Base-by-base conservation (phyloP, 2,329 filamentous ascomycete genomes). In the Truncatella angustata region DNA sequence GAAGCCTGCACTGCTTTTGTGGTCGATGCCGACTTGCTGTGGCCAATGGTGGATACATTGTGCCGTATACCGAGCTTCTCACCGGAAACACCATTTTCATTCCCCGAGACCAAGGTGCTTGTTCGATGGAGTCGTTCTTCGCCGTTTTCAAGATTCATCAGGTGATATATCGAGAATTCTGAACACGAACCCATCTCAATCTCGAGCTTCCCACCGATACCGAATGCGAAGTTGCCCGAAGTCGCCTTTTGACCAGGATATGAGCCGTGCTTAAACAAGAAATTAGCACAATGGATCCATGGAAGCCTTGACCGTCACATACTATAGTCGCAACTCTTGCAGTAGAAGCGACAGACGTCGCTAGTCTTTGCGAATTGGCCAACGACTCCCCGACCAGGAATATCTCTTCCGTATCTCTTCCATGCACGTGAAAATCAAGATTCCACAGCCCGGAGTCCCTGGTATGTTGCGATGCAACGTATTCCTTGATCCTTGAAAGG, bases 191-290 rank as follows among this genome's bases (percentile, higher is more conserved):
- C 74, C 23, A 70, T 57, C 9, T 68, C 59, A 16, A 70, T 69
- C 14, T 70, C 65, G 30, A 61, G 59, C 26, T 70, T 68, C 1
- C 68, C 68, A 26, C 70, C 69, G n/a, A 72, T 69, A 1, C 70
- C 71, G 30, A 71, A 70, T 0, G 72, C 76, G 39, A 82, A 73
- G 53, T 81, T 81, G 0, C 79, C 80, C 0, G 72, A 68, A 0
- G 77, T 82, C 0, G 77, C 78, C n/a, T 75, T 73, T 58, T 82
- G 78, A 0, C 73, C 71, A 0, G 68, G 63, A 50, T 82, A 82
- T 0, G 73, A 68, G 0, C 65, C 73, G 54, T 82, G 79, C 44
- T 63, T 18, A 9, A 10, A 23, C 26, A 4, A 43, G 40, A 9
- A 43, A 12, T 26, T 23, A 24, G 18, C 3, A 14, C 9, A 26